A percentile compares a stretch with the other conserved stretches of the same genome.
Conservation (phyloP, 2,329 filamentous ascomycete species). For the Ophiostoma quercus region DNA sequence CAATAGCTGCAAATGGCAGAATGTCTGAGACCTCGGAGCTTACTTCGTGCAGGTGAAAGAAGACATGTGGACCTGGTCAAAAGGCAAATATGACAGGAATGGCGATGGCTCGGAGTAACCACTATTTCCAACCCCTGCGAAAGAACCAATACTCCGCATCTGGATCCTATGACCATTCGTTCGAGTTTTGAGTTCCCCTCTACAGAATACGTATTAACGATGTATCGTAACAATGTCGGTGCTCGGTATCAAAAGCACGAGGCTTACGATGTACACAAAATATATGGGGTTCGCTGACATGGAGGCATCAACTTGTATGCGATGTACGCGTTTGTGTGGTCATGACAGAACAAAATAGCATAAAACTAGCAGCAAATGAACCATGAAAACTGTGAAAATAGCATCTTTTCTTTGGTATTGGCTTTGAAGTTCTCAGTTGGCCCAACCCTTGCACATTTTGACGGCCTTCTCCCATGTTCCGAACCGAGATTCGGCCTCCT, state of each 20-base stretch:
- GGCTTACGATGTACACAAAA: not conserved
- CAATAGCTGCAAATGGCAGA: no score
- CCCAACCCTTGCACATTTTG: conserved; percentile 54
- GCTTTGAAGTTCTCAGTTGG: conserved; percentile 26
- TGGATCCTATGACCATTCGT: not conserved
- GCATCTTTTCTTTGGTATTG: not conserved
- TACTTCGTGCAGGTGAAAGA: not conserved
- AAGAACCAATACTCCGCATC: conserved; percentile 1
- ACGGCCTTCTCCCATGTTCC: conserved; percentile 53
- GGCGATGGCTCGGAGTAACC: not conserved
- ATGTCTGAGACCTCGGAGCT: not conserved
- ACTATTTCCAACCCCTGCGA: not conserved
- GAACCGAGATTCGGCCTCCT: conserved; percentile 41
- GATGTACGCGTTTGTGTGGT: not conserved
- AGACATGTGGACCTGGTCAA: no score
- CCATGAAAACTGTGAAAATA: not conserved
- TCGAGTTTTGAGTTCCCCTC: not conserved
- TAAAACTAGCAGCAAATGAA: not conserved
- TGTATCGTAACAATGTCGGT: not conserved
- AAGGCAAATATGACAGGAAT: not conserved
- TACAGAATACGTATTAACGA: not conserved
- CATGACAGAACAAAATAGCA: not conserved
- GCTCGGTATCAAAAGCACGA: not conserved
- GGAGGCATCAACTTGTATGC: not conserved
- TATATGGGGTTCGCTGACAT: not conserved